Evolutionary conservation across 495 filamentous ascomycete species (phyloP).

Genomic region (Xylaria grammica): DNA sequence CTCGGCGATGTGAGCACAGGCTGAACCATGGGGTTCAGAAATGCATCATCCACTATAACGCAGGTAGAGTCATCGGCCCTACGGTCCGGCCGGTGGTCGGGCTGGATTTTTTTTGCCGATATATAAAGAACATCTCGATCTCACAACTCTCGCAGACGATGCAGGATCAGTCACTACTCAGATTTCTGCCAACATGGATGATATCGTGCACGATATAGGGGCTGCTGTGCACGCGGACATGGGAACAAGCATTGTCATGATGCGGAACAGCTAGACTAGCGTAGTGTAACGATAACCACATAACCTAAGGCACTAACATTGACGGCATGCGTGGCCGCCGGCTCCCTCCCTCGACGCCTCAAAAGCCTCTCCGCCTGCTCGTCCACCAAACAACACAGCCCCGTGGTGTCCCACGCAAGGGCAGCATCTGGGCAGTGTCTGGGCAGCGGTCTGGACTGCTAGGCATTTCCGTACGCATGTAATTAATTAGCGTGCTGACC

Average conservation of each 20-base stretch:
- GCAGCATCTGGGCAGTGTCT: background rate
- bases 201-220: background rate
- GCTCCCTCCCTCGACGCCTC: conserved; percentile 15
- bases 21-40: no score
- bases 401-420: conserved; percentile 3
- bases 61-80: no score
- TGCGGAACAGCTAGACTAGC: background rate
- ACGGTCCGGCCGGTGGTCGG: background rate
- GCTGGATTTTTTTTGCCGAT: background rate
- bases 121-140: background rate
- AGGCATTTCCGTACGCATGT: no score
- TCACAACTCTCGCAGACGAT: background rate
- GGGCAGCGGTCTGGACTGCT: background rate
- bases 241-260: conserved; percentile 2
- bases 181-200: background rate
- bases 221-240: background rate
- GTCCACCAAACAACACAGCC: background rate
- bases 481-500: no score
- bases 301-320: background rate
- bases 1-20: no score
- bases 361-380: background rate
- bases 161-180: conserved; percentile 6
- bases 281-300: no score
- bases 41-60: no score
- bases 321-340: conserved; percentile 2